Conservation (phyloP, 305 asterid species). For the Euphrasia arctica region DNA sequence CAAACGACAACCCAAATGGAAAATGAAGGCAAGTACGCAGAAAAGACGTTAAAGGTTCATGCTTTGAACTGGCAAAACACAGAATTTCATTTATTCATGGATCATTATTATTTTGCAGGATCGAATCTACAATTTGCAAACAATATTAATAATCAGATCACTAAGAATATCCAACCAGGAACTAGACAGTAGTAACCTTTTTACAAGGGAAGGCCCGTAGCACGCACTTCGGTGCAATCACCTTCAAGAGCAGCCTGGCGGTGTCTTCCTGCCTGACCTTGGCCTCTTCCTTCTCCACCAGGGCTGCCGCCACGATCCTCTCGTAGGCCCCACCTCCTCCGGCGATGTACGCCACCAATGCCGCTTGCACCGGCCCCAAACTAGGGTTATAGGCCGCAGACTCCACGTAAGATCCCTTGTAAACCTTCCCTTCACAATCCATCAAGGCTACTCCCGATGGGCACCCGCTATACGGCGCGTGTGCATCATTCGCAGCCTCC, state of each 20-base stretch:
- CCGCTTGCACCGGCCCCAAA: slow-evolving; percentile 84
- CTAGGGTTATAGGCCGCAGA: slow-evolving; percentile 97
- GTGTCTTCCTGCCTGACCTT: slow-evolving; percentile 72
- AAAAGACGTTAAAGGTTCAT: background rate
- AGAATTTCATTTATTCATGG: slow-evolving; percentile 30
- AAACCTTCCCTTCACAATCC: slow-evolving; percentile 77
- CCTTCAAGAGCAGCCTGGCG: slow-evolving; percentile 59
- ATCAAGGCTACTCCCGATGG: slow-evolving; percentile 88
- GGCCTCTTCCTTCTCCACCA: slow-evolving; percentile 74
- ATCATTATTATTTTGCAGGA: slow-evolving; percentile 25
- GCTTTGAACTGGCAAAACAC: background rate
- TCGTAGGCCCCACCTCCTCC: slow-evolving; percentile 74
- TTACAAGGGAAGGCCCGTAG: slow-evolving; percentile 47
- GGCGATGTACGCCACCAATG: slow-evolving; percentile 72
- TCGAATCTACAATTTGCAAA: slow-evolving; percentile 37
- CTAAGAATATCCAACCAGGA: slow-evolving; percentile 11
- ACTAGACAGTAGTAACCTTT: slow-evolving; percentile 28
- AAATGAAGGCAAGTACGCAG: background rate
- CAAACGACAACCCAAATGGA: background rate
- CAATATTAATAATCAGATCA: slow-evolving; percentile 17
- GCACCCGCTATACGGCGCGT: slow-evolving; percentile 85
- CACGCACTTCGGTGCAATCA: slow-evolving; percentile 61
- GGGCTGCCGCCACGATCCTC: slow-evolving; percentile 68
- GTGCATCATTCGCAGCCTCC: slow-evolving; percentile 76
- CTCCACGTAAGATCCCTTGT: slow-evolving; percentile 69